Conservation (phyloP, 192 early-diverging fungal species). For the Gorgonomyces haynaldii region DNA sequence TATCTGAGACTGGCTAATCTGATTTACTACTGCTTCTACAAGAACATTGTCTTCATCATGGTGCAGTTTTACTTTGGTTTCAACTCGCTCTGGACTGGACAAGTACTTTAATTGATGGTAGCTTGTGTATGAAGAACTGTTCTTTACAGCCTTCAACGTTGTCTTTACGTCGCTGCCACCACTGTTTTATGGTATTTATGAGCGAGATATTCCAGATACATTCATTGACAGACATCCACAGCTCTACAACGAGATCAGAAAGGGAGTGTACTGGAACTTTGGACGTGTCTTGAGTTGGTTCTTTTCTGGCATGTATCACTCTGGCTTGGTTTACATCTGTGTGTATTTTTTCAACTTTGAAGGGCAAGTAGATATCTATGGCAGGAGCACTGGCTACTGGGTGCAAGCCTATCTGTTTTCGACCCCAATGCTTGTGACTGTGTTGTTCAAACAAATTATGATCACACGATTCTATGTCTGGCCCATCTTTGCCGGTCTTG, state of each 20-base stretch:
- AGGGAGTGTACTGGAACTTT: slow-evolving; percentile 32
- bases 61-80: slow-evolving; percentile 42
- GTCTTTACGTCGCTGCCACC: slow-evolving; percentile 41
- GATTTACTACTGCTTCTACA: slow-evolving; percentile 45
- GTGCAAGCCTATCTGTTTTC: slow-evolving; percentile 29
- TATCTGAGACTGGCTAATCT: slow-evolving; percentile 24
- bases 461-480: slow-evolving; percentile 28
- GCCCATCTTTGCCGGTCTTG: slow-evolving; percentile 13
- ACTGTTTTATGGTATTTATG: slow-evolving; percentile 34
- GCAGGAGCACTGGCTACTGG: slow-evolving; percentile 31
- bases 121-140: slow-evolving; percentile 41
- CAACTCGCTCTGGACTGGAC: slow-evolving; percentile 29
- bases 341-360: slow-evolving; percentile 26
- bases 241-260: slow-evolving; percentile 27
- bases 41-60: slow-evolving; percentile 42
- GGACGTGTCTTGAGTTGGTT: slow-evolving; percentile 10
- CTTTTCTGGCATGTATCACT: neutral
- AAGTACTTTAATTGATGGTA: slow-evolving; percentile 21
- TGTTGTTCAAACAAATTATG: slow-evolving; percentile 21
- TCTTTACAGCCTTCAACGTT: slow-evolving; percentile 42
- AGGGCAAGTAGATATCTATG: slow-evolving; percentile 13
- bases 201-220: slow-evolving; percentile 30
- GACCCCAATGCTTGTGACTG: slow-evolving; percentile 29
- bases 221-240: slow-evolving; percentile 25
- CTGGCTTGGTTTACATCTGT: slow-evolving; percentile 17